Base-by-base conservation (phyloP, 768 basidiomycete species). In the Polyporus arcularius region DNA sequence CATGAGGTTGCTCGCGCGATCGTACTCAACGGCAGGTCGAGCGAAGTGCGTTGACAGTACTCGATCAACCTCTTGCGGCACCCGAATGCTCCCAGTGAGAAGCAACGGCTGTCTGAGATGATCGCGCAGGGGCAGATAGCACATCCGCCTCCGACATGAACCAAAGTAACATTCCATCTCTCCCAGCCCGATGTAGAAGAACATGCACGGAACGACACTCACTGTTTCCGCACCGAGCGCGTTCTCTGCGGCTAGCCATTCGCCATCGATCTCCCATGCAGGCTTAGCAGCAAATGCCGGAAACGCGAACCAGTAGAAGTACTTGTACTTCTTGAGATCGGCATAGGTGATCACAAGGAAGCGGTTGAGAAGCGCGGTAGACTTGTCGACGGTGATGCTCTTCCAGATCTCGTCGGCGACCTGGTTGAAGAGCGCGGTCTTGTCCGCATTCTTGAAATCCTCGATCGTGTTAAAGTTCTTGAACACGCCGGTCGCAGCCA, bases 401-500 rank as follows among this genome's bases (percentile, higher is more conserved):
- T 86, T 74, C 89, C 89, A 93, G 66, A 93, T 90, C 89, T 87
- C 80, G 62, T 88, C 82, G 0, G 88, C 85, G 61, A 89, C 72
- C 31, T 80, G 70, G 58, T 90, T 90, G 75, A 98, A 94, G 16
- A 97, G 73, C n/a, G 85, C 82, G 6, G 88, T 85, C 80, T 99
- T 99, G 68, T 94, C 88, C 0, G 90, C 88, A 7, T 85, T 84
- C 68, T 89, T 94, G 79, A 98, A 98, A 11, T 97, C 94, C 67
- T 98, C 95, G 67, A 98, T 90, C 9, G 96, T 98, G 71, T 99
- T 99, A 77, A 85, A 98, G 74, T 98, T 98, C 81, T 92, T 95
- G 68, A 97, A 80, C 9, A 80, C 77, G 41, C 96, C 97, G 4
- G 67, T 71, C 0, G 86, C 81, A 1, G 74, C 56, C 46, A 86